These are phyloP conservation scores for Paraphaeosphaeria minitans DNA, from an alignment of 2,329 filamentous ascomycete species.

Conservation along the genomic window DNA sequence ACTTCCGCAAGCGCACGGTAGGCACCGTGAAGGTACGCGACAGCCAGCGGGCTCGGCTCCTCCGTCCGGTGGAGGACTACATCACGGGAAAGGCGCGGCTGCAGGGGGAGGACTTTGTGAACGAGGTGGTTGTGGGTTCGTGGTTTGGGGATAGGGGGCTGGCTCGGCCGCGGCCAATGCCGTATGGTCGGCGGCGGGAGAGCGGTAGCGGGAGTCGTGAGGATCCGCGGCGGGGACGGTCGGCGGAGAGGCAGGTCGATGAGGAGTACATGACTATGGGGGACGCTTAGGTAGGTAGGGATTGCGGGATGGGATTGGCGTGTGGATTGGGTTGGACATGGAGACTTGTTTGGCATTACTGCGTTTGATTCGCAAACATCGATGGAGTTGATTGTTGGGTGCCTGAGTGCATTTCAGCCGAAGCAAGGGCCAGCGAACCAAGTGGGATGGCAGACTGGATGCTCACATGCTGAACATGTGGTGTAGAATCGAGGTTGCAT, in stretches of 20 bases:
- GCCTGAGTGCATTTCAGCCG: not conserved
- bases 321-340: not conserved
- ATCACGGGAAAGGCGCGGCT: not conserved
- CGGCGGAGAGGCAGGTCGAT: not conserved
- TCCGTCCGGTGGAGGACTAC: slow-evolving; percentile 11
- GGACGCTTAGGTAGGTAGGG: not conserved
- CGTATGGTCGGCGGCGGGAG: not conserved
- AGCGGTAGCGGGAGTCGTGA: not conserved
- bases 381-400: not conserved
- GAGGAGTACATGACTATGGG: not conserved
- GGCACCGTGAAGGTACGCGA: slow-evolving; percentile 4
- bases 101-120: not conserved
- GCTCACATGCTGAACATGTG: not conserved
- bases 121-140: not conserved
- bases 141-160: not conserved
- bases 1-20: slow-evolving; percentile 8
- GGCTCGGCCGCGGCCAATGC: not conserved
- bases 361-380: not conserved
- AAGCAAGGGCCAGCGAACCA: not conserved
- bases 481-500: not conserved
- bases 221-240: not conserved
- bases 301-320: not conserved
- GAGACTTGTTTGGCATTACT: not conserved
- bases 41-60: not conserved
- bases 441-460: not conserved